Percentiles rank a stretch among this genome's conserved stretches.
Conservation (phyloP, 306 rosid genomes). For the Quercus suber region DNA sequence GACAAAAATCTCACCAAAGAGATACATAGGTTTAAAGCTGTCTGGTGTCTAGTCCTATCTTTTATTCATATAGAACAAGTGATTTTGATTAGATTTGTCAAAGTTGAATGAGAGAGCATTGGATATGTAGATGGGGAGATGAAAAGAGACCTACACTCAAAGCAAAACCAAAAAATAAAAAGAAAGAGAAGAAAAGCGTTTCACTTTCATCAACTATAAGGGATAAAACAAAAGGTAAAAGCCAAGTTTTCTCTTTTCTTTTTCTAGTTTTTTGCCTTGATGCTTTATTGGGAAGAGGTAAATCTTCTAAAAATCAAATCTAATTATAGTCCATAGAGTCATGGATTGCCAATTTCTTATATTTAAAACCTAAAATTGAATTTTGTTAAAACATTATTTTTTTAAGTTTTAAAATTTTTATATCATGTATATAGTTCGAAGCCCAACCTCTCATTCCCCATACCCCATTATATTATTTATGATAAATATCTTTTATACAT, state of each 20-base stretch:
- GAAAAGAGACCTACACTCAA: slow-evolving; percentile 1
- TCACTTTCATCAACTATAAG: neutral
- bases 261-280: neutral
- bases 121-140: neutral
- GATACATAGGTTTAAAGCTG: slow-evolving; percentile 7
- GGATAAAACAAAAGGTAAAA: slow-evolving; percentile 10
- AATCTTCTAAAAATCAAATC: slow-evolving; percentile 11
- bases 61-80: neutral
- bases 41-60: slow-evolving; percentile 9
- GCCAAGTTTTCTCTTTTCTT: neutral
- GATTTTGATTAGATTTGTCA: slow-evolving; percentile 17
- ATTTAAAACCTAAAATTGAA: neutral
- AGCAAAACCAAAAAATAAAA: slow-evolving; percentile 1
- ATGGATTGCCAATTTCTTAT: neutral
- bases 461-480: neutral
- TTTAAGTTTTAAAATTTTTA: neutral
- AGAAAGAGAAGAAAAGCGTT: slow-evolving; percentile 7
- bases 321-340: neutral
- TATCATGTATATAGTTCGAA: too few species aligned
- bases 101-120: slow-evolving; percentile 16
- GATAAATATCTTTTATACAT: too few species aligned
- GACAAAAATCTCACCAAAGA: neutral
- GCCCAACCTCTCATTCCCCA: too few species aligned
- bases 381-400: neutral
- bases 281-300: slow-evolving; percentile 20